A percentile compares a stretch with the other conserved stretches of the same genome.
phyloP scores from a whole-genome alignment of 768 basidiomycete genomes.

The Phlebiopsis flavidoalba region DNA sequence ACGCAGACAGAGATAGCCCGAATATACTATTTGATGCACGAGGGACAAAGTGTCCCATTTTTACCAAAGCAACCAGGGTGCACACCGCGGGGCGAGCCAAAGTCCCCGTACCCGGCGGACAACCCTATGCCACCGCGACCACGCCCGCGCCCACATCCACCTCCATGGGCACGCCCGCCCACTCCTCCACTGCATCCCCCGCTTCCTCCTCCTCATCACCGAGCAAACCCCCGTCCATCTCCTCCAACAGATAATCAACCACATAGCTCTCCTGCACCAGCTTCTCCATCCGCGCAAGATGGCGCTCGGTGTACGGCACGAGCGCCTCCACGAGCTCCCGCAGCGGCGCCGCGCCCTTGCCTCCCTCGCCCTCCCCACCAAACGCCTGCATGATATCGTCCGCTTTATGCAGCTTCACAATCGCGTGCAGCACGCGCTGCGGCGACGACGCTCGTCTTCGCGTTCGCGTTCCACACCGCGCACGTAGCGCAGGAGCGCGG shows the following conservation, averaged over 20 bases:
- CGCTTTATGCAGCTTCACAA: constrained; percentile 71
- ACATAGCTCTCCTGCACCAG: constrained; percentile 94
- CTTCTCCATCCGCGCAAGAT: constrained; percentile 78
- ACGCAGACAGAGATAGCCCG: background rate
- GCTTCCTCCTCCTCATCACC: constrained; percentile 34
- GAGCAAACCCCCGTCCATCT: constrained; percentile 83
- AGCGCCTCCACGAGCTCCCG: constrained; percentile 81
- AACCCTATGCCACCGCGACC: background rate
- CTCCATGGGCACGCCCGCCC: background rate
- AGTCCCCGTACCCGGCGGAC: background rate
- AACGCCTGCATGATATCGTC: constrained; percentile 75
- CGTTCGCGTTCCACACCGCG: constrained; percentile 94
- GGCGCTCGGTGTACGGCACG: constrained; percentile 93
- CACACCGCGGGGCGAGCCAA: background rate
- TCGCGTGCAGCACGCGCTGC: constrained; percentile 75
- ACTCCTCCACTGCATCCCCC: background rate
- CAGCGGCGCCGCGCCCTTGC: constrained; percentile 28
- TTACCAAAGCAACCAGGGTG: too few relatives aligned
- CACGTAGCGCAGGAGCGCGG: constrained; percentile 74
- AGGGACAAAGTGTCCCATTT: too few relatives aligned
- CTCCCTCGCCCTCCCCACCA: constrained; percentile 10
- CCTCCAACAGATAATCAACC: constrained; percentile 81
- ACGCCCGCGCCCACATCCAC: constrained; percentile 1
- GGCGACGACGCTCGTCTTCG: constrained; percentile 83
- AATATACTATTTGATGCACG: too few relatives aligned